phyloP scores from a whole-genome alignment of 345 rosid genomes.

The Moringa oleifera region DNA sequence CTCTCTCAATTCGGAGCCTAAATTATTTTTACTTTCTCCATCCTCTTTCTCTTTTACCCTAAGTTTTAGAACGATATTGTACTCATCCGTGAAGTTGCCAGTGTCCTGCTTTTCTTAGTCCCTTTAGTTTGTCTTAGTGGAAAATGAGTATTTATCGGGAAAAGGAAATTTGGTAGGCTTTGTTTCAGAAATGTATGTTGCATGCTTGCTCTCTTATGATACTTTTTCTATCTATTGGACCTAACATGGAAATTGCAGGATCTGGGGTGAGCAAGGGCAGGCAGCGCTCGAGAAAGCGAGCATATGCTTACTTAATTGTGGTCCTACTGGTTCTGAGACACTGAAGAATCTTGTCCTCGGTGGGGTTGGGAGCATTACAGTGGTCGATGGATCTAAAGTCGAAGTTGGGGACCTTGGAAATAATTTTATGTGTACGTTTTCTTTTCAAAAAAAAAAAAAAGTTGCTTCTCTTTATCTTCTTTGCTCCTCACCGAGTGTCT shows the following conservation, averaged over 20 bases:
- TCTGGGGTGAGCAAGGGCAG: constrained; percentile 98
- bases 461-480: neutral
- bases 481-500: constrained; percentile 14
- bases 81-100: neutral
- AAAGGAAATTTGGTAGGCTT: neutral
- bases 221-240: neutral
- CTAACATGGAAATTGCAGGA: constrained; percentile 36
- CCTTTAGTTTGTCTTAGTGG: neutral
- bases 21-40: neutral
- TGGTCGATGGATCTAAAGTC: constrained; percentile 91
- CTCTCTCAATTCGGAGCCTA: neutral
- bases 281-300: constrained; percentile 82
- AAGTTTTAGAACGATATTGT: neutral
- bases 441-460: too few species aligned
- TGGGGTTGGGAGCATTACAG: constrained; percentile 87
- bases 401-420: constrained; percentile 91
- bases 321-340: constrained; percentile 97
- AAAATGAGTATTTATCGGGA: neutral
- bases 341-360: constrained; percentile 95
- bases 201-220: neutral
- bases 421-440: constrained; percentile 77
- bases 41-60: neutral
- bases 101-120: neutral
- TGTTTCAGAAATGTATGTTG: neutral
- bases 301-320: constrained; percentile 92